These are phyloP conservation scores for Arxiozyma telluris DNA, from an alignment of 1,139 yeast species.

Conservation along the genomic window DNA sequence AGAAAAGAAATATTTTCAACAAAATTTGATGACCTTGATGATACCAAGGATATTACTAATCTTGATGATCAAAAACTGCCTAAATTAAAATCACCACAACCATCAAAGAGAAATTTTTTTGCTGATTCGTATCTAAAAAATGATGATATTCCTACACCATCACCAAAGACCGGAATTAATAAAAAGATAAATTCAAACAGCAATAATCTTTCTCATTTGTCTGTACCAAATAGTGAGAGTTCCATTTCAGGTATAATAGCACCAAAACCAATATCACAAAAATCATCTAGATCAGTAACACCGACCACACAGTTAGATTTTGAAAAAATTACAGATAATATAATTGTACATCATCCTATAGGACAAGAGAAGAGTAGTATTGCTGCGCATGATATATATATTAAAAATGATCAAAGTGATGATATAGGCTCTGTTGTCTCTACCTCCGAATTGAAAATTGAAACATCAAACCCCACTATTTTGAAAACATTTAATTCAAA, in stretches of 20 bases:
- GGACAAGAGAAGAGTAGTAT: neutral
- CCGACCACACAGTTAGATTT: conserved; percentile 20
- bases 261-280: conserved; percentile 4
- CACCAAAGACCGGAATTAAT: neutral
- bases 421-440: neutral
- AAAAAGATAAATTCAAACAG: neutral
- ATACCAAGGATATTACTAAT: neutral
- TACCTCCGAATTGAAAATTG: neutral
- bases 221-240: neutral
- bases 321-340: conserved; percentile 2
- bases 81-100: conserved; percentile 10
- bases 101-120: conserved; percentile 6
- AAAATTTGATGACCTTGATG: neutral
- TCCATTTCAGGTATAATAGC: neutral
- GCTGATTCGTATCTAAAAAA: conserved; percentile 8
- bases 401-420: neutral
- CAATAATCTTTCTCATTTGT: neutral
- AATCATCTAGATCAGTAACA: conserved; percentile 33
- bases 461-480: neutral
- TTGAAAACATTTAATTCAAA: neutral
- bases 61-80: conserved; percentile 5
- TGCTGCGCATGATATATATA: neutral
- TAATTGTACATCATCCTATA: neutral
- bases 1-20: neutral
- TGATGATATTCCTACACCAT: conserved; percentile 6